A percentile compares a stretch with the other conserved stretches of the same genome.
These are phyloP conservation scores for Seminavis robusta DNA, from an alignment of 108 stramenopile genomes.

Conservation along the genomic window DNA sequence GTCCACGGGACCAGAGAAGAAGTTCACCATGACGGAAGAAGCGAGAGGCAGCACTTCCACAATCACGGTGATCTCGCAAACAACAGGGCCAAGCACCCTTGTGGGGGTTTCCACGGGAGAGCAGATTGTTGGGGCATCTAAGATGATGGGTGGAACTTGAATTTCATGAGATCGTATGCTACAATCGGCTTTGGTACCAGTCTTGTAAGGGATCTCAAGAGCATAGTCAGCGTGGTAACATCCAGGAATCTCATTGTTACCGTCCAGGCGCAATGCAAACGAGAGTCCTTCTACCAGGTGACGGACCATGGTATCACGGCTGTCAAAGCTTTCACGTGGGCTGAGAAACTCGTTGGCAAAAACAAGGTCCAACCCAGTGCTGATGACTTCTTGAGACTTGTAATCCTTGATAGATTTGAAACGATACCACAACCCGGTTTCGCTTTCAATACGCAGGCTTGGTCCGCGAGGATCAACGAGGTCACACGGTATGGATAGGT, in stretches of 20 bases:
- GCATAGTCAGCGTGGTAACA: conserved; percentile 60
- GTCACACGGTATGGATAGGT: conserved; percentile 51
- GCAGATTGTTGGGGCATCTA: conserved; percentile 53
- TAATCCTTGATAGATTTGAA: conserved; percentile 62
- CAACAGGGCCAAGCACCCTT: conserved; percentile 34
- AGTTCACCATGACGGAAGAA: conserved; percentile 19
- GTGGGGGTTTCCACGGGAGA: conserved; percentile 39
- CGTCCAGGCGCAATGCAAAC: conserved; percentile 62
- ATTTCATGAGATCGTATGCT: conserved; percentile 42
- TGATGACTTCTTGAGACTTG: conserved; percentile 65
- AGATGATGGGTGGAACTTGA: conserved; percentile 38
- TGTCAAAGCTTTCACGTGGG: background rate
- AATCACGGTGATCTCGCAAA: conserved; percentile 59
- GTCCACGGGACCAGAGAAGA: conserved; percentile 18
- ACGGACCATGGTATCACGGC: conserved; percentile 1
- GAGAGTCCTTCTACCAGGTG: conserved; percentile 69
- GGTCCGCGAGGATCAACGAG: conserved; percentile 21
- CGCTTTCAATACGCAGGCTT: conserved; percentile 49
- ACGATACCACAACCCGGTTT: conserved; percentile 69
- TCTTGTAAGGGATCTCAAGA: conserved; percentile 47
- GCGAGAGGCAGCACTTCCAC: conserved; percentile 56
- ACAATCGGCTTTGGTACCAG: conserved; percentile 26
- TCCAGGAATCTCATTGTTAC: conserved; percentile 34
- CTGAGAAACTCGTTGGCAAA: no score
- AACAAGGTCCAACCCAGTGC: background rate